Evolutionary conservation across 768 basidiomycete species (phyloP), one percentile per base, ranked within the genome.

Genomic region (Pleurotus tuoliensis): DNA sequence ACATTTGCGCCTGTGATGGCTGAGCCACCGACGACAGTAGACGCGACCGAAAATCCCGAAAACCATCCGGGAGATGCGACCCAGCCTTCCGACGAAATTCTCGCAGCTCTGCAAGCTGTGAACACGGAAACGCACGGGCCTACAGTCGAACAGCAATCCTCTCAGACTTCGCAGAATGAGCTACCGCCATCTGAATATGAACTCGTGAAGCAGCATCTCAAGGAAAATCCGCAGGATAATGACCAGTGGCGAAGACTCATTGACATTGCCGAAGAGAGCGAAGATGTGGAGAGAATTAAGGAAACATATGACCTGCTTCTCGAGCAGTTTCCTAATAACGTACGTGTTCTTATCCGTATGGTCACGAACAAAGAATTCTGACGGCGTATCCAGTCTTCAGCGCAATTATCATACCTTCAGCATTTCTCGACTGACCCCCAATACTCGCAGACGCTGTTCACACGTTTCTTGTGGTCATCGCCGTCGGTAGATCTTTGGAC

Each of bases 401-500:
- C 90, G 0, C 92, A 94, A 74, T 88, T 92, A 62, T 84, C 86
- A 18, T 94, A 94, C 67, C 80, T 94, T 67, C 83, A 80, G 52
- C 90, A 92, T 62, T 90, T 87, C 65, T 65, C 90, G 71, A 73
- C 80, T 69, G 79, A 81, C 43, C 71, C 80, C 18, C 77, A 80
- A 56, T 83, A 85, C 63, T 94, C 92, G 16, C 93, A 96, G 73
- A 81, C 82, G 7, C 73, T 98, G n/a, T 98, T 98, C 77, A 90
- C 87, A 64, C 82, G 84, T 54, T 98, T 92, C 67, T 73, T 98
- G 56, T 85, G 83, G 65, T 82, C 83, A 15, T 94, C 93, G 0
- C 90, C 94, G 5, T 88, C 87, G 54, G 93, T 95, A 60, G 90
- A 92, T 59, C 77, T 98, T 2, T 96, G 93, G 90, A 89, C 85